These are phyloP conservation scores for Parachaetomium inaequale DNA, from an alignment of 495 filamentous ascomycete species.

Conservation along the genomic window DNA sequence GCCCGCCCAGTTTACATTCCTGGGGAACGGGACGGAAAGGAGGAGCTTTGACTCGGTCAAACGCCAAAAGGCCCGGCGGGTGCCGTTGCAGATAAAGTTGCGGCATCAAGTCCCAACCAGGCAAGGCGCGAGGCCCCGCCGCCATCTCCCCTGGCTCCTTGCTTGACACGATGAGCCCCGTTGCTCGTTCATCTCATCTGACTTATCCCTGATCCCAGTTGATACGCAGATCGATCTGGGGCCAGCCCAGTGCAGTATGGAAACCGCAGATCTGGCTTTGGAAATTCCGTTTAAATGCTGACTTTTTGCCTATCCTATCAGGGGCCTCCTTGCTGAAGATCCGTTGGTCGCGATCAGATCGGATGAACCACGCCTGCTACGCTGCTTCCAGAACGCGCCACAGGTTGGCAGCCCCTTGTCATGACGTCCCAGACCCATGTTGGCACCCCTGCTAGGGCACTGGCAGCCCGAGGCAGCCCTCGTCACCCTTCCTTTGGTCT, in stretches of 20 bases:
- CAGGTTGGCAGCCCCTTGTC: neutral
- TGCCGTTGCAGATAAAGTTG: slow-evolving; percentile 5
- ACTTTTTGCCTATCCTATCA: slow-evolving; percentile 1
- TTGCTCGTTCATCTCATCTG: neutral
- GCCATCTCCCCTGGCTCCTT: neutral
- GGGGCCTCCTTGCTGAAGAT: neutral
- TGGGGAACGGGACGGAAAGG: neutral
- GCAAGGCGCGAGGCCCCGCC: neutral
- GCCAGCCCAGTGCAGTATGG: neutral
- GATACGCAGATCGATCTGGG: slow-evolving; percentile 8
- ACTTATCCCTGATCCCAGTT: neutral
- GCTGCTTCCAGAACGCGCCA: neutral
- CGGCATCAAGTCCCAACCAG: neutral
- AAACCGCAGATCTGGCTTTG: neutral
- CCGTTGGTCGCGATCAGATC: neutral
- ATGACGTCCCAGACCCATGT: neutral
- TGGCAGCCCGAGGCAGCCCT: neutral
- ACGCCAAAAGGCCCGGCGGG: neutral
- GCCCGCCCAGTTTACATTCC: neutral
- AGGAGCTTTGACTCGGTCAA: neutral
- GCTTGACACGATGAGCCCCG: neutral
- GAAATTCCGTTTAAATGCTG: slow-evolving; percentile 3
- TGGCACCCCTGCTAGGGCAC: neutral
- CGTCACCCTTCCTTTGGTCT: neutral
- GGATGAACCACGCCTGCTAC: neutral